These are phyloP conservation scores for Apiospora pterosperma DNA, from an alignment of 2,329 filamentous ascomycete genomes.

Conservation along the genomic window DNA sequence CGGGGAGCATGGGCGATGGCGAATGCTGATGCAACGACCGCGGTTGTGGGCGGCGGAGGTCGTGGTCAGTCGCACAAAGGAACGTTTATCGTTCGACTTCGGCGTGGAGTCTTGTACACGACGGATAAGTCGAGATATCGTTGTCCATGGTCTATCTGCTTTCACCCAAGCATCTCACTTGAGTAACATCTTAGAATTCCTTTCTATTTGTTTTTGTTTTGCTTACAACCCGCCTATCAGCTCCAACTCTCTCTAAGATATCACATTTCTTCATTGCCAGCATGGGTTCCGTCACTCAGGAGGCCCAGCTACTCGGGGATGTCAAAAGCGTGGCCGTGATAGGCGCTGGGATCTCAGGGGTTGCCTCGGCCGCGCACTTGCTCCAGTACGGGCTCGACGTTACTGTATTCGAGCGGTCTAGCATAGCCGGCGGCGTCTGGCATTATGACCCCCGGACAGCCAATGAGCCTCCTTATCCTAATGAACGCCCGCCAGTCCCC, in stretches of 20 bases:
- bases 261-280: not conserved
- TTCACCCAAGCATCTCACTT: not conserved
- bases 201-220: not conserved
- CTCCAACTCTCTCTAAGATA: not conserved
- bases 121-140: too few species aligned
- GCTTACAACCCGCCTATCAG: not conserved
- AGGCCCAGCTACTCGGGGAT: conserved; percentile 4
- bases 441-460: conserved; percentile 55
- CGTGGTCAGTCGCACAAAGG: too few species aligned
- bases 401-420: conserved; percentile 61
- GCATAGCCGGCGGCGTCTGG: conserved; percentile 61
- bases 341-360: conserved; percentile 61
- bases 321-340: conserved; percentile 53
- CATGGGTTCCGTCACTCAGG: conserved; percentile 15
- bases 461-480: conserved; percentile 26
- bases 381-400: conserved; percentile 57
- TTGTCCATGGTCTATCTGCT: not conserved
- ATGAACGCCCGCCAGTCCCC: conserved; percentile 19
- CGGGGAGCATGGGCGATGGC: not conserved
- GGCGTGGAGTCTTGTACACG: not conserved
- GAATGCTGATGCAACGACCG: not conserved
- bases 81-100: not conserved
- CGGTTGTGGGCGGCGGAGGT: not conserved
- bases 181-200: not conserved
- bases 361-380: conserved; percentile 62